Base-by-base conservation (phyloP, 2,329 filamentous ascomycete species). In the Pezicula radicicola region DNA sequence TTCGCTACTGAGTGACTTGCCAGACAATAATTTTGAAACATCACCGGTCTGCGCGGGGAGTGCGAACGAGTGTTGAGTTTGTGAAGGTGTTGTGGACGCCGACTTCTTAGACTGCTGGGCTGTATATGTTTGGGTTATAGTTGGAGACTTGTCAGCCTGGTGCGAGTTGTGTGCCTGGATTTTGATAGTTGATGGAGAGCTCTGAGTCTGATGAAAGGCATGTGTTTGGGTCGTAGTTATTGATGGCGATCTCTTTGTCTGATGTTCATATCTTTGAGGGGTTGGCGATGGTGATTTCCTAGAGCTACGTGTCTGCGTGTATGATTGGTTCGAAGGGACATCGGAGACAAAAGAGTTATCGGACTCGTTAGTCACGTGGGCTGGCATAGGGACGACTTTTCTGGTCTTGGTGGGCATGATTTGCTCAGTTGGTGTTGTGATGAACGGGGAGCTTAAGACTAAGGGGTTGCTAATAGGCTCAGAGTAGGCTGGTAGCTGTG, bases 1-100 rank as follows among this genome's bases (percentile, higher is more conserved):
- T 30, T 30, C 28, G 10, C 28, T 12, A 30, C 10, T 12, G 3
- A 30, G 28, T 30, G 28, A 30, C 28, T 30, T 30, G 7, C 28
- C 28, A 2, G 80, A 83, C 10, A 85, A 76, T 30, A 86, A 72
- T 61, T 85, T 81, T 4, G 80, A 83, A 52, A 85, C 73, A 58
- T 85, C 82, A 9, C 80, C 77, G 42, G 84, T 69, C 55, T 85
- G 42, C 27, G 19, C 80, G 3, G 82, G 82, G 3, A 85, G 72
- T 46, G 81, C 72, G 62, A 84, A 84, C 0, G 82, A 85, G 53
- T 81, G 79, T 39, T 75, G 73, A 16, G 80, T 82, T 56, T 70
- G 70, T 51, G 72, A 79, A 44, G 74, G 73, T 4, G 73, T 72
- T 28, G 62, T 65, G 39, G 16, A 21, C 27, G 37, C 65, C 3